Evolutionary conservation across 805 yeast species (phyloP).

Genomic region (Groenewaldozyma tartarivorans): DNA sequence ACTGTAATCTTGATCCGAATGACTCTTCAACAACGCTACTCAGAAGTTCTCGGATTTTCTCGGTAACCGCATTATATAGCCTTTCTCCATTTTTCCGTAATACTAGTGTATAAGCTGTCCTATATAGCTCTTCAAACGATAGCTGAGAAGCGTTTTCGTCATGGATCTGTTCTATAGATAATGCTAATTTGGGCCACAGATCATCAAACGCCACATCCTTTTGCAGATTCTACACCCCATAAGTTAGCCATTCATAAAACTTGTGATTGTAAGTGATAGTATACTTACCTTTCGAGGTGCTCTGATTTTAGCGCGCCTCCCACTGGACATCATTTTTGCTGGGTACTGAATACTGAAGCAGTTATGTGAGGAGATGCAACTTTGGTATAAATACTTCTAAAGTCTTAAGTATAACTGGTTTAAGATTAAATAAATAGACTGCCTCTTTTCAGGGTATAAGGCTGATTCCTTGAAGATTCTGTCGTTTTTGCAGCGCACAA

Average conservation of each 20-base stretch:
- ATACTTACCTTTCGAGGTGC: conserved; percentile 20
- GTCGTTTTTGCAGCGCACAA: too few species aligned
- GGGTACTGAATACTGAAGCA: too few species aligned
- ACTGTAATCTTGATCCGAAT: conserved; percentile 16
- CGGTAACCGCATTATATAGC: conserved; percentile 52
- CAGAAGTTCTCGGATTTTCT: conserved; percentile 40
- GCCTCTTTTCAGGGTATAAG: too few species aligned
- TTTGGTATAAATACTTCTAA: too few species aligned
- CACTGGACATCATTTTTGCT: conserved; percentile 10
- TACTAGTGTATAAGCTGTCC: conserved; percentile 70
- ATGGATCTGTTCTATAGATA: conserved; percentile 66
- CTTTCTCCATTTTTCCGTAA: conserved; percentile 56
- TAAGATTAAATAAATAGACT: too few species aligned
- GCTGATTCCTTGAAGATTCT: too few species aligned
- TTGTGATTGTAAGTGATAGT: neutral
- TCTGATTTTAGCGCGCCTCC: conserved; percentile 17
- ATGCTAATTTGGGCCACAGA: conserved; percentile 54
- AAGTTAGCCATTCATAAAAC: neutral
- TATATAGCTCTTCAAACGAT: conserved; percentile 74
- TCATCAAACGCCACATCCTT: conserved; percentile 44
- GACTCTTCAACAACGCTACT: conserved; percentile 14
- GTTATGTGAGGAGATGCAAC: too few species aligned
- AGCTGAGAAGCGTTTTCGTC: conserved; percentile 60
- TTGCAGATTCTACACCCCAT: neutral
- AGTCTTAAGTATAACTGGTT: too few species aligned